Percentiles rank a stretch among this genome's conserved stretches.
Conservation (phyloP, 1,284 basidiomycete species). For the Fomitopsis palustris region DNA sequence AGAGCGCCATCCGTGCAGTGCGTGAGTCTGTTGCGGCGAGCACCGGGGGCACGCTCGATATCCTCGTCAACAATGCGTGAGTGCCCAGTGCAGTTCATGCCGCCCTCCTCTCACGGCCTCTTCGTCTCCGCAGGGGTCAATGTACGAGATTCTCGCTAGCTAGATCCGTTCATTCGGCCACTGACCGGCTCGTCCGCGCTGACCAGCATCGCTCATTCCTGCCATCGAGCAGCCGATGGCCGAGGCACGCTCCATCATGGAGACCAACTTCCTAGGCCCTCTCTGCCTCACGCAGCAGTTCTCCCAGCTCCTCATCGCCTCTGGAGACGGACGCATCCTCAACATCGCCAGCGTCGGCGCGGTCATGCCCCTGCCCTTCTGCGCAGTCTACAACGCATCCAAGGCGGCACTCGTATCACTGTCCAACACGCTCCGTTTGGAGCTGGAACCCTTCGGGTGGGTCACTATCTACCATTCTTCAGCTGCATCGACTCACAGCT, state of each 20-base stretch:
- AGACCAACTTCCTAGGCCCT: conserved; percentile 27
- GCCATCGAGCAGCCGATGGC: conserved; percentile 21
- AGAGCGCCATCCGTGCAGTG: background rate
- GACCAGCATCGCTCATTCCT: conserved; percentile 8
- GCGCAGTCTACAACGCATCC: conserved; percentile 23
- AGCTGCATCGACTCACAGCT: background rate
- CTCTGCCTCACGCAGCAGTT: conserved; percentile 31
- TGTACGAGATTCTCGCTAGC: background rate
- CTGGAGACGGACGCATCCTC: conserved; percentile 24
- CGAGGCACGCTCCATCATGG: conserved; percentile 19
- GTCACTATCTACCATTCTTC: background rate
- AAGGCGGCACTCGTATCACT: conserved; percentile 29
- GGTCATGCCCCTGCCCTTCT: conserved; percentile 25
- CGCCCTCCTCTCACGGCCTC: background rate
- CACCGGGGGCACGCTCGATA: background rate
- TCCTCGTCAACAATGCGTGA: conserved; percentile 33
- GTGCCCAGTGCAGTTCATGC: conserved; percentile 1
- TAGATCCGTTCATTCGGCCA: background rate
- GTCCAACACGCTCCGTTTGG: conserved; percentile 27
- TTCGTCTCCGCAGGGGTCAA: background rate
- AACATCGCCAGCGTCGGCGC: conserved; percentile 25
- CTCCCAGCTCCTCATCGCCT: conserved; percentile 25
- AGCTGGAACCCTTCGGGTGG: conserved; percentile 26
- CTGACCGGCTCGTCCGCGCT: background rate
- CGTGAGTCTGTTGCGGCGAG: background rate